Evolutionary conservation across 371 early-diverging fungal genomes (phyloP), one percentile per base, ranked within the genome.

Genomic region (Fennellomyces sp.): DNA sequence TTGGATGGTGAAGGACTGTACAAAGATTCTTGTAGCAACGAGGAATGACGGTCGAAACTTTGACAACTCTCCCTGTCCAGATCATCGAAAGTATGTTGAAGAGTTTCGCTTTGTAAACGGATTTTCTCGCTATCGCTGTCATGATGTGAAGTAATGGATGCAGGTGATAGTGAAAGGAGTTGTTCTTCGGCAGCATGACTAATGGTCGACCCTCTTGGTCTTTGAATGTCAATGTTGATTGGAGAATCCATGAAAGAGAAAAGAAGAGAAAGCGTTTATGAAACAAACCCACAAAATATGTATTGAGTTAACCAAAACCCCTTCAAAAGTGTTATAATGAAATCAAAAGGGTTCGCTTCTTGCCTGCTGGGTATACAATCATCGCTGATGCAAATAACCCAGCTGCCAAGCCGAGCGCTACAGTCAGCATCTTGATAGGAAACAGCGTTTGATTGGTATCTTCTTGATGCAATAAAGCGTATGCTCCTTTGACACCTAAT

Each of bases 331-430:
- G 45, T 63, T 66, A 78, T 52, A 78, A 33, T 2, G 75, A 71
- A 56, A 78, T 68, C 38, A 73, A 70, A 57, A 78, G 56, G 1
- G 73, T 73, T 26, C 67, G 31, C 30, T 62, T 66, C 60, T 78
- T 78, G 11, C 75, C 72, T 28, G 70, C 42, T 29, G 79, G 79
- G 49, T 75, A 78, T 1, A 78, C 72, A 39, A 75, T 71, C 79
- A 78, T 78, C 2, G 70, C 64, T 23, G 76, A 59, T 36, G 74
- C 79, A 63, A 78, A 78, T 31, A 78, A 31, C 19, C 79, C 79
- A 21, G 69, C 75, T 7, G 79, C 66, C 29, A 78, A 42, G 2
- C 79, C 79, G 10, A 78, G 52, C n/a, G 79, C 69, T 29, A 75
- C 68, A 0, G 63, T 68, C 4, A 75, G 17, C 79, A 78, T 78